Percentiles rank a stretch among this genome's conserved stretches.
Evolutionary conservation across 768 basidiomycete genomes (phyloP).

Genomic region (Lactifluus pinguis): DNA sequence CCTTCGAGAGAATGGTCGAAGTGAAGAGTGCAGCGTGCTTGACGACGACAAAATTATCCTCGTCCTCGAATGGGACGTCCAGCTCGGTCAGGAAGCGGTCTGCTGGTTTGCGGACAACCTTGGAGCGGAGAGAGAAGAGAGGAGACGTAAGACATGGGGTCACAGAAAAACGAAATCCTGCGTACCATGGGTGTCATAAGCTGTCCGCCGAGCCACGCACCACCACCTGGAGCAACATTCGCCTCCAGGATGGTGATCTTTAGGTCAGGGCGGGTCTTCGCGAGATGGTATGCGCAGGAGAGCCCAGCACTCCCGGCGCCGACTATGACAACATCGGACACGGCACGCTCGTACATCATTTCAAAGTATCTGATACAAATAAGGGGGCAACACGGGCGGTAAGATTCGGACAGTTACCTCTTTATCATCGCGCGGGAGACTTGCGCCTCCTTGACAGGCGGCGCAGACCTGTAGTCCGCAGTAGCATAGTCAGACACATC

Average conservation of each 20-base stretch:
- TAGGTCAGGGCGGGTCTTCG: conserved; percentile 56
- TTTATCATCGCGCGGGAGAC: conserved; percentile 73
- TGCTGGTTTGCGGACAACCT: conserved; percentile 74
- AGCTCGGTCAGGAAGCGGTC: conserved; percentile 61
- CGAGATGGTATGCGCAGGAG: conserved; percentile 67
- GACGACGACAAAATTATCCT: conserved; percentile 69
- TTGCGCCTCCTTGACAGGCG: conserved; percentile 59
- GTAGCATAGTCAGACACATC: conserved; percentile 24
- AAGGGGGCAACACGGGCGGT: background rate
- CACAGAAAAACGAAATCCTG: background rate
- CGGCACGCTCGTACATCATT: conserved; percentile 61
- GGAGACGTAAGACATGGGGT: background rate
- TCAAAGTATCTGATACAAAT: conserved; percentile 49
- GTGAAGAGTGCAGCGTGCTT: conserved; percentile 80
- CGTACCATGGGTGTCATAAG: conserved; percentile 70
- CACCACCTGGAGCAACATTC: conserved; percentile 59
- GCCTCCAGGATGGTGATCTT: conserved; percentile 64
- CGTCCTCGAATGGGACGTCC: conserved; percentile 69
- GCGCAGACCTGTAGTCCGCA: conserved; percentile 59
- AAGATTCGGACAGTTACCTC: conserved; percentile 31
- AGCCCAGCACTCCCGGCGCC: conserved; percentile 61
- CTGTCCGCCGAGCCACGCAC: conserved; percentile 73
- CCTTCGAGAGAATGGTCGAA: conserved; percentile 61
- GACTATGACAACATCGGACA: conserved; percentile 71
- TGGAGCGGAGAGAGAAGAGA: background rate